phyloP scores from a whole-genome alignment of 140 eudicot species.

The Erigeron philadelphicus region DNA sequence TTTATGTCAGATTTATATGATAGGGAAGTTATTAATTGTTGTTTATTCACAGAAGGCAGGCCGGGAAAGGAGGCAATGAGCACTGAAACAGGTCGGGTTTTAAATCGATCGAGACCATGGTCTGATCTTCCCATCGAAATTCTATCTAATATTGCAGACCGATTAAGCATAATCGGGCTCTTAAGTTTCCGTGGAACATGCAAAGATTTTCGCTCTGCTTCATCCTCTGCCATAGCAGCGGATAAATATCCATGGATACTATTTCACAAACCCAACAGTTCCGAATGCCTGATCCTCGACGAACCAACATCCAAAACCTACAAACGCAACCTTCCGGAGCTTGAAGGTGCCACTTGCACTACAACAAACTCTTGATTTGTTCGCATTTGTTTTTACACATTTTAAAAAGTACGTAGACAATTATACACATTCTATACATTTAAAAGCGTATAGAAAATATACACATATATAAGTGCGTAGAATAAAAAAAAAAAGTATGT shows the following conservation, averaged over 20 bases:
- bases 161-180: conserved; percentile 26
- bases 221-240: conserved; percentile 24
- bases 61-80: background rate
- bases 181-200: conserved; percentile 38
- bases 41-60: background rate
- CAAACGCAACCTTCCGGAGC: conserved; percentile 28
- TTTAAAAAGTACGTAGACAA: no score
- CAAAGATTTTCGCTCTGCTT: conserved; percentile 33
- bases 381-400: no score
- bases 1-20: no score
- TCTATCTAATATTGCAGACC: conserved; percentile 23
- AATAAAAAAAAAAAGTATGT: no score
- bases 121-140: conserved; percentile 35
- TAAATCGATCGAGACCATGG: conserved; percentile 16
- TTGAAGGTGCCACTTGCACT: conserved; percentile 20
- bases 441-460: no score
- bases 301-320: conserved; percentile 14
- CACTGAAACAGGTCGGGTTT: background rate
- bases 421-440: no score
- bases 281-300: conserved; percentile 29
- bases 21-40: background rate
- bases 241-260: conserved; percentile 26
- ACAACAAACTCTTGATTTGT: no score
- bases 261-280: background rate
- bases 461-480: no score